Conservation (phyloP, 208 protist species). For the Ichthyophonus hoferi region DNA sequence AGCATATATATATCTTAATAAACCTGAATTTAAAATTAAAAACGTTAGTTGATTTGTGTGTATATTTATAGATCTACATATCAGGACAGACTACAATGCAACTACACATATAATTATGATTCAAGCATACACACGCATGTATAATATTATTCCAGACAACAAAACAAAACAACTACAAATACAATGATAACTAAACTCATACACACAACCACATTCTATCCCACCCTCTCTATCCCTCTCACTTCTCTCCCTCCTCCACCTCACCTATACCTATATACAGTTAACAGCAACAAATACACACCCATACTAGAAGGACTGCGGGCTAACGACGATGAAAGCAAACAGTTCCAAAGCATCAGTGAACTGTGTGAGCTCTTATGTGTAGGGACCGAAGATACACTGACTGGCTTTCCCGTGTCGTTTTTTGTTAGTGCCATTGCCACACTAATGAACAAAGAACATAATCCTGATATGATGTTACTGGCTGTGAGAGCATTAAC, state of each 20-base stretch:
- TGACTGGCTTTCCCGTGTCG: conserved; percentile 66
- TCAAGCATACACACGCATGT: background rate
- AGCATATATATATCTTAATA: too few species aligned
- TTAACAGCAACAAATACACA: conserved; percentile 13
- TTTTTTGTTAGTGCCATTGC: conserved; percentile 68
- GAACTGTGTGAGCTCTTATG: conserved; percentile 82
- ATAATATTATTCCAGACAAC: background rate
- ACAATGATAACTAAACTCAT: background rate
- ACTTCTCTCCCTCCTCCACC: too few species aligned
- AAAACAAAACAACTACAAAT: background rate
- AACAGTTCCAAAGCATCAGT: conserved; percentile 46
- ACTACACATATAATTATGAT: too few species aligned
- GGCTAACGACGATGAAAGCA: conserved; percentile 5
- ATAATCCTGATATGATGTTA: conserved; percentile 79
- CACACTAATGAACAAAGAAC: conserved; percentile 66
- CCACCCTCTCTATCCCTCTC: too few species aligned
- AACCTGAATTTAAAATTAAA: too few species aligned
- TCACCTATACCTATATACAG: too few species aligned
- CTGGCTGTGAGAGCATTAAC: conserved; percentile 75
- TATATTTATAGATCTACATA: too few species aligned
- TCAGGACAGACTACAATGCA: too few species aligned
- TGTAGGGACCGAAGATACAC: conserved; percentile 73
- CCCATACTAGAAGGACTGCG: conserved; percentile 19
- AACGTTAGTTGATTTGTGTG: too few species aligned
- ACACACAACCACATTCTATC: background rate